phyloP scores from a whole-genome alignment of 1,284 basidiomycete species.

The Baeospora myosura region DNA sequence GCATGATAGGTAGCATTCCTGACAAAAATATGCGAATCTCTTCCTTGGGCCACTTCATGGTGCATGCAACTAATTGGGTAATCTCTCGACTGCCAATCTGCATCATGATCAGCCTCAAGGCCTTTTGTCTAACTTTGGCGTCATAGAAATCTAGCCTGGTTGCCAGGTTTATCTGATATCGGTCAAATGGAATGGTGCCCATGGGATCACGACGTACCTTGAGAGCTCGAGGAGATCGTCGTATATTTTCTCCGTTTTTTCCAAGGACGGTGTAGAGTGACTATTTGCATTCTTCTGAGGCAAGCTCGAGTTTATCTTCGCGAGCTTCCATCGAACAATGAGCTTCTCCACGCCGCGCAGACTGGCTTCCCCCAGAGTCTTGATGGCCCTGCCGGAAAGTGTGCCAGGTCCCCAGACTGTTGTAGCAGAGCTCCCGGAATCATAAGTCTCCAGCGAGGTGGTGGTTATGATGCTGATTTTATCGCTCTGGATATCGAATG shows the following conservation, averaged over 20 bases:
- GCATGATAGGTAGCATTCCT: constrained; percentile 14
- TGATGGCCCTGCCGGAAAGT: constrained; percentile 16
- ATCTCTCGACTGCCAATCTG: constrained; percentile 15
- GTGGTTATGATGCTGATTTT: too few relatives aligned
- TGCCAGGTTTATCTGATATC: too few relatives aligned
- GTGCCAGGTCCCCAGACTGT: constrained; percentile 19
- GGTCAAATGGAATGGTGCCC: neutral
- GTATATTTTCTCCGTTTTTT: constrained; percentile 12
- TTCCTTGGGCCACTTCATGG: constrained; percentile 13
- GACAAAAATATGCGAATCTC: constrained; percentile 15
- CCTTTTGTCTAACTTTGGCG: constrained; percentile 14
- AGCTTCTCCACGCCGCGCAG: constrained; percentile 15
- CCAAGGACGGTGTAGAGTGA: neutral
- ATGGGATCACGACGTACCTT: constrained; percentile 6
- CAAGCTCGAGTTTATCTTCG: constrained; percentile 12
- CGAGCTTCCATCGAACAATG: constrained; percentile 14
- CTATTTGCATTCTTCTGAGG: constrained; percentile 1
- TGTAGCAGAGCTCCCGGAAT: constrained; percentile 11
- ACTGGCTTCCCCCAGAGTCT: constrained; percentile 16
- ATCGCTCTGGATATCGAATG: too few relatives aligned
- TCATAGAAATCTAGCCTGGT: constrained; percentile 15
- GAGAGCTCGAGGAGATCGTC: constrained; percentile 15
- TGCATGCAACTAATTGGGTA: constrained; percentile 10
- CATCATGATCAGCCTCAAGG: constrained; percentile 14
- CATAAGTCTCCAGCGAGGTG: constrained; percentile 4